A percentile compares a stretch with the other conserved stretches of the same genome.
Evolutionary conservation across 2,329 filamentous ascomycete species (phyloP).

Genomic region (Gaeumannomyces sp.): DNA sequence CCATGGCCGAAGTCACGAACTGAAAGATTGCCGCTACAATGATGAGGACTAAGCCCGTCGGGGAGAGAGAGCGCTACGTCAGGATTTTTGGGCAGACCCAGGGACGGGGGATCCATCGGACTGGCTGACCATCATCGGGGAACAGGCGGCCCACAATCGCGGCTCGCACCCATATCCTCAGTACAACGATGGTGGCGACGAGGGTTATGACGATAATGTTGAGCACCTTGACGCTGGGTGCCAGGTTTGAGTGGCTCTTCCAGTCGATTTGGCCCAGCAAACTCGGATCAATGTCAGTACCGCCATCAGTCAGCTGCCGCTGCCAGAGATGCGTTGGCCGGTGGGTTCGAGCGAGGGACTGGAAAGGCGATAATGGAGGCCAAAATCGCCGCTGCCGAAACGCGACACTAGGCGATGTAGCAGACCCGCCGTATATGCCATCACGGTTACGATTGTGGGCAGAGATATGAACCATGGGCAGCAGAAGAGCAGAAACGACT

Average conservation of each 20-base stretch:
- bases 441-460: no score
- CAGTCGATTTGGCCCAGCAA: slow-evolving; percentile 17
- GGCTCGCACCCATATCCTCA: slow-evolving; percentile 17
- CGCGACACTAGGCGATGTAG: no score
- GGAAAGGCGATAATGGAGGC: no score
- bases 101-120: no score
- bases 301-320: no score
- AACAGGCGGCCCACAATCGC: slow-evolving; percentile 17
- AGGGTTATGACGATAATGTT: slow-evolving; percentile 17
- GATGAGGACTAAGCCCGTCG: slow-evolving; percentile 12
- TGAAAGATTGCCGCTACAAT: slow-evolving; percentile 19
- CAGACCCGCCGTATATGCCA: no score
- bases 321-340: no score
- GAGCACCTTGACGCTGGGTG: slow-evolving; percentile 13
- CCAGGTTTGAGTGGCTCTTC: slow-evolving; percentile 16
- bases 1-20: slow-evolving; percentile 16
- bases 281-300: slow-evolving; percentile 1
- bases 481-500: no score
- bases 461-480: no score
- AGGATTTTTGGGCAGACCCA: no score
- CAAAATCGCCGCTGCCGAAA: no score
- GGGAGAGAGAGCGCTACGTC: not conserved
- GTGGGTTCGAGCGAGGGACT: no score
- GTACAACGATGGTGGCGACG: slow-evolving; percentile 15
- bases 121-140: slow-evolving; percentile 16